Evolutionary conservation across 148 eudicot species (phyloP), one percentile per base, ranked within the genome.

Genomic region (Chenopodium berlandieri): DNA sequence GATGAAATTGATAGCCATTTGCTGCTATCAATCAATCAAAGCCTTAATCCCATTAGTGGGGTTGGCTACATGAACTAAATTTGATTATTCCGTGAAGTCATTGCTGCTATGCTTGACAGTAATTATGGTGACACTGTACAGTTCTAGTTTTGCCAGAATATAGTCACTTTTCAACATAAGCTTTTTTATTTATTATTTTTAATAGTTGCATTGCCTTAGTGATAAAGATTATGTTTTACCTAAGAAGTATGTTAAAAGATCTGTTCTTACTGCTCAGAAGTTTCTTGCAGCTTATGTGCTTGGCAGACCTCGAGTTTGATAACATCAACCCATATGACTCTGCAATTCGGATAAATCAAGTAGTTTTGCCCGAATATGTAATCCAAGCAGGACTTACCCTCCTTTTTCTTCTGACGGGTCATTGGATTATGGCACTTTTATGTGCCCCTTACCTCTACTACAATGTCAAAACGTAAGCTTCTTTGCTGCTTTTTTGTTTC

Each of bases 291-390:
- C 90, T 95, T 2, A 88, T 95, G 97, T 92, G 97, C 89, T 91
- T 95, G 91, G 91, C 98, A 16, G 99, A 95, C 91, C 90, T 95
- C 81, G 99, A 95, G 88, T 94, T 92, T 46, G 99, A 95, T 89
- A 94, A 94, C 85, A 91, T 94, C 82, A 95, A 95, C 83, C 98
- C 99, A 23, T 95, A 95, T 76, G 99, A 95, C 78, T 88, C 99
- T 4, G 95, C 99, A 32, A 78, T 90, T 79, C 90, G 98, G 85
- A 93, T 95, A 82, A 95, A 95, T 88, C 82, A 78, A 78, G 89
- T 89, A 81, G 80, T 95, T 34, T 68, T 95, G 77, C 99, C 98
- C 0, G 99, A 95, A 84, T 92, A 89, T 79, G 81, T 94, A 71
- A 88, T 88, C 8, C 95, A 94, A 79, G 99, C 90, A 84, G 92